Evolutionary conservation across 2,329 filamentous ascomycete genomes (phyloP).

Genomic region (Fusarium sp.): DNA sequence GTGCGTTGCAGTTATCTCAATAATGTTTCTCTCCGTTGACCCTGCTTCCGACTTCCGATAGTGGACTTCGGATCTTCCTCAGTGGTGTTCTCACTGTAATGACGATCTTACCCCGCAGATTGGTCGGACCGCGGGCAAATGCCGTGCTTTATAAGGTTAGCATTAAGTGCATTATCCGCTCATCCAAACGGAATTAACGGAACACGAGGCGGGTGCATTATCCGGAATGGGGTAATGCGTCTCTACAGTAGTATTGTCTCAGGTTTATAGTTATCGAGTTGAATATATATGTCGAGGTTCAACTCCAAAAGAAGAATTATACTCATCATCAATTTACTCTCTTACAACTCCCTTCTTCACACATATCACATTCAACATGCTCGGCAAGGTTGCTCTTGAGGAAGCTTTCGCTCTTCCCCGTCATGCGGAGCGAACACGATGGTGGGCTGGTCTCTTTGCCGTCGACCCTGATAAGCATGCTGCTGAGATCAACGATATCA

Average conservation of each 20-base stretch:
- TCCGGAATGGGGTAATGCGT: constrained; percentile 6
- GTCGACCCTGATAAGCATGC: constrained; percentile 70
- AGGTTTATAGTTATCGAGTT: neutral
- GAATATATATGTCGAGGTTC: constrained; percentile 13
- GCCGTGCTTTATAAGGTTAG: neutral
- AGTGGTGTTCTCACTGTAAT: neutral
- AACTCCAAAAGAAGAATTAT: neutral
- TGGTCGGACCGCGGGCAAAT: constrained; percentile 20
- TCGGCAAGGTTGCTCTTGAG: constrained; percentile 72
- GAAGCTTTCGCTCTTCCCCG: constrained; percentile 72
- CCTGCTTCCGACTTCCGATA: constrained; percentile 37
- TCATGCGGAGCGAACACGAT: constrained; percentile 68
- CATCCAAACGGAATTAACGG: constrained; percentile 6
- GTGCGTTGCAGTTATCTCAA: neutral
- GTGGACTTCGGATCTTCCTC: constrained; percentile 9
- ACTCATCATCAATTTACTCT: neutral
- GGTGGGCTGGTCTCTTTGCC: constrained; percentile 72
- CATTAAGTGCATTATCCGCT: constrained; percentile 27
- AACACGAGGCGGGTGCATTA: constrained; percentile 20
- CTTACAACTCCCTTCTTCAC: neutral
- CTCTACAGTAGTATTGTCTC: neutral
- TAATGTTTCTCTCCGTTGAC: neutral
- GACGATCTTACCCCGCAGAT: constrained; percentile 28
- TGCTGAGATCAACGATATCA: constrained; percentile 63
- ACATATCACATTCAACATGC: constrained; percentile 54